Evolutionary conservation across 140 eudicot species (phyloP).

Genomic region (Oenanthe javanica): DNA sequence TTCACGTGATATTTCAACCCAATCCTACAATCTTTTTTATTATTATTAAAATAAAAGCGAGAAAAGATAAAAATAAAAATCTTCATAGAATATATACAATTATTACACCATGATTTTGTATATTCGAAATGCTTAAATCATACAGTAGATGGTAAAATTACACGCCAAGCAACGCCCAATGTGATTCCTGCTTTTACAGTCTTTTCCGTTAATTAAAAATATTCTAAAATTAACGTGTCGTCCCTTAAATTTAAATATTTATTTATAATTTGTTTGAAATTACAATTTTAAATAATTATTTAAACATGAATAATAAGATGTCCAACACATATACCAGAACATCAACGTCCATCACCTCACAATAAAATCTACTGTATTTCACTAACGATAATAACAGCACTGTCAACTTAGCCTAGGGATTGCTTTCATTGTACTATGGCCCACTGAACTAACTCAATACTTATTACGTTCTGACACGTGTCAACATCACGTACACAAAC

Average conservation of each 20-base stretch:
- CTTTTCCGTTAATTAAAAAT: too few relatives aligned
- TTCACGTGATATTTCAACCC: conserved; percentile 53
- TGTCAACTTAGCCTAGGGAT: conserved; percentile 14
- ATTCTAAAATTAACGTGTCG: too few relatives aligned
- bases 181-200: conserved; percentile 1
- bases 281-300: too few relatives aligned
- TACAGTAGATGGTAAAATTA: neutral
- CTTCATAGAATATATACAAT: neutral
- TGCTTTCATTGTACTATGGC: neutral
- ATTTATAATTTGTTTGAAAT: too few relatives aligned
- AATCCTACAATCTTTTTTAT: too few relatives aligned
- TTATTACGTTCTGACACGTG: conserved; percentile 9
- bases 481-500: neutral
- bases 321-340: neutral
- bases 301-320: too few relatives aligned
- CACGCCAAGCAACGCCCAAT: conserved; percentile 9
- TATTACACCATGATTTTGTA: neutral
- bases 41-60: too few relatives aligned
- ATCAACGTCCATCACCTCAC: neutral
- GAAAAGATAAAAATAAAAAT: neutral
- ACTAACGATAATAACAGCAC: neutral
- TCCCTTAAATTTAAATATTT: too few relatives aligned
- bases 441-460: neutral
- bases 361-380: neutral
- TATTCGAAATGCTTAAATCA: neutral